Evolutionary conservation across 2,329 filamentous ascomycete genomes (phyloP), one percentile per base, ranked within the genome.

Genomic region (Juglanconis oblonga): DNA sequence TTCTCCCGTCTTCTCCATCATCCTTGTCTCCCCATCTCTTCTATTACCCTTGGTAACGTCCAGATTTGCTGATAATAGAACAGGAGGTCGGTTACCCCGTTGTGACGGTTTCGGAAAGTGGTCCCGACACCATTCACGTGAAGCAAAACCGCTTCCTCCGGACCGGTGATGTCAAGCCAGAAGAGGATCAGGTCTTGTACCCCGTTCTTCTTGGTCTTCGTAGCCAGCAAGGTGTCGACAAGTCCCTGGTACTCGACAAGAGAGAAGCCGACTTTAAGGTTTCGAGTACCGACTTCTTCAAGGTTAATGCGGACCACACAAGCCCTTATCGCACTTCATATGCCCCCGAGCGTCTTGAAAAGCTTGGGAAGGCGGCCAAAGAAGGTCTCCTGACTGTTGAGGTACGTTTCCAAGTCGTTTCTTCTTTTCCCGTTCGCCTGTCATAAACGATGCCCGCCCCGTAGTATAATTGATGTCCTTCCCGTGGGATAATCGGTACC

Each of bases 141-240:
- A 95, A 95, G 81, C 94, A 98, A 76, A 97, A 97, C 76, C 90
- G 94, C 55, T 97, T 97, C 82, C 79, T 98, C 64, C 85, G 92
- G 61, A 98, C 94, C 11, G 92, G 90, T 45, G 94, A 98, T 71
- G 91, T 96, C 54, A 95, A 93, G 77, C 91, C 93, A 1, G 92
- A 97, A 67, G 94, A 98, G 72, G 94, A 98, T 69, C 77, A 90
- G 74, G 88, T 91, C 2, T 76, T 98, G 2, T 98, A 91, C 75
- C 94, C 94, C 1, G 90, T 97, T 24, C 94, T 97, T 77, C 82
- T 98, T 38, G 91, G 89, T 35, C 82, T 98, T 51, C 89, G 90
- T 61, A 93, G 91, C 40, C 90, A 92, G 74, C 83, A 90, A n/a
- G 92, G 92, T 32, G 76, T 97, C 47, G 84, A 96, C 66, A 89